Base-by-base conservation (phyloP, 805 yeast genomes). In the Yarrowia phangngaensis region DNA sequence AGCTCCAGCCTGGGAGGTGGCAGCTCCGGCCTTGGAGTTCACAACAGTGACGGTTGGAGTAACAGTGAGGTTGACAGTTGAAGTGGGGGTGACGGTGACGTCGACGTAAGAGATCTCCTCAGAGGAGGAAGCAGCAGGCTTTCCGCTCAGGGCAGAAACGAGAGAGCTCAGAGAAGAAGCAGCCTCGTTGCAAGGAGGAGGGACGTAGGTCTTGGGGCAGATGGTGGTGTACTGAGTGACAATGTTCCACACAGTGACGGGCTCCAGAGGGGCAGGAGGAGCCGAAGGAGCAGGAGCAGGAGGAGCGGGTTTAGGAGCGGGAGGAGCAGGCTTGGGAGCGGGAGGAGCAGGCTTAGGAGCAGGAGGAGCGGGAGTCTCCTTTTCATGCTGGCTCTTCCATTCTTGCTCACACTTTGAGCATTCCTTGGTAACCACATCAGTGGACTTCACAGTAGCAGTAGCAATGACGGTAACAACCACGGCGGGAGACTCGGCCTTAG, bases 221-320 rank as follows among this genome's bases (percentile, higher is more conserved):
- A 29, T 19, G 34, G 52, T 30, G 24, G 52, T 41, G 50, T 45
- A 45, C 32, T 45, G 40, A 27, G 50, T 32, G 40, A 45, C 50
- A 7, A 45, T n/a, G 26, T 45, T 32, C 48, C 48, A 41, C 11
- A 41, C 48, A 13, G 48, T 41, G 23, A 35, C 28, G 29, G 34
- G 47, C 28, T 20, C 30, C 31, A 17, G 30, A 27, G 33, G 58
- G 53, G 14, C 50, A 36, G 33, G 41, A 23, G 30, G 51, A 46
- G 40, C 19, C 34, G 47, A 29, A 40, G 1, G 49, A 52, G 14
- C 34, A 41, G 14, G 52, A 32, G 13, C 35, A 34, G 33, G 17
- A 13, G 19, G 38, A 20, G 26, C 20, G 14, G 34, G 31, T 34
- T 45, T n/a, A 27, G 32, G 29, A 26, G 46, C 15, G 45, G 51